These are phyloP conservation scores for Cercophora sp. DNA, from an alignment of 495 filamentous ascomycete species.

Conservation along the genomic window DNA sequence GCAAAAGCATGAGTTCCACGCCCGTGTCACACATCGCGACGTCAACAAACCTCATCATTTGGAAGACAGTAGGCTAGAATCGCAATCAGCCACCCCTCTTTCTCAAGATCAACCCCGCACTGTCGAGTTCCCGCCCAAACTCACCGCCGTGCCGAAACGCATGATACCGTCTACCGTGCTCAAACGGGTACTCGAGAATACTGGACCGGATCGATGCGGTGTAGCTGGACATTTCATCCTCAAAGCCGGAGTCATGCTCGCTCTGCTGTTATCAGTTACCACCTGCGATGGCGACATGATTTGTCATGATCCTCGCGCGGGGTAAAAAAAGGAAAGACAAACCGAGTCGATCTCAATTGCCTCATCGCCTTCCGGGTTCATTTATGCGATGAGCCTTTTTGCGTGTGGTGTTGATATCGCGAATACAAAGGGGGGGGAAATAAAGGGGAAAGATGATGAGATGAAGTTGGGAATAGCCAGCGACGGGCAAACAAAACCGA, in stretches of 20 bases:
- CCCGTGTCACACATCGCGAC: too few species aligned
- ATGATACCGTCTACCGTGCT: slow-evolving; percentile 31
- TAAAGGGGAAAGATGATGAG: too few species aligned
- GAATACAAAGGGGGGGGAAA: too few species aligned
- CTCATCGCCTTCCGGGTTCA: too few species aligned
- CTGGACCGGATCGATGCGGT: slow-evolving; percentile 27
- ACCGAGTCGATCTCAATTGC: slow-evolving; percentile 1
- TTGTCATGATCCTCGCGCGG: neutral
- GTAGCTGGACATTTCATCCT: slow-evolving; percentile 1
- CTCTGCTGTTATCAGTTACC: neutral
- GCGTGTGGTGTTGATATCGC: too few species aligned
- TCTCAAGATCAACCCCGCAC: too few species aligned
- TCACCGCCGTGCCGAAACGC: slow-evolving; percentile 24
- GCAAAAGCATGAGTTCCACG: too few species aligned
- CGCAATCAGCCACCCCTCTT: too few species aligned
- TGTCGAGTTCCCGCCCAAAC: too few species aligned
- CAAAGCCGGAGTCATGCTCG: neutral
- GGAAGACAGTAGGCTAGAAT: slow-evolving; percentile 26
- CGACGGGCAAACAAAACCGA: too few species aligned
- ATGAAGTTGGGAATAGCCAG: too few species aligned
- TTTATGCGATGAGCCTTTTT: too few species aligned
- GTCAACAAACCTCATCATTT: slow-evolving; percentile 28
- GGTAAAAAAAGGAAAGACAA: neutral
- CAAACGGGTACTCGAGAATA: slow-evolving; percentile 23
- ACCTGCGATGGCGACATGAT: neutral